These are phyloP conservation scores for Pisolithus microcarpus DNA, from an alignment of 768 basidiomycete genomes.

Conservation along the genomic window DNA sequence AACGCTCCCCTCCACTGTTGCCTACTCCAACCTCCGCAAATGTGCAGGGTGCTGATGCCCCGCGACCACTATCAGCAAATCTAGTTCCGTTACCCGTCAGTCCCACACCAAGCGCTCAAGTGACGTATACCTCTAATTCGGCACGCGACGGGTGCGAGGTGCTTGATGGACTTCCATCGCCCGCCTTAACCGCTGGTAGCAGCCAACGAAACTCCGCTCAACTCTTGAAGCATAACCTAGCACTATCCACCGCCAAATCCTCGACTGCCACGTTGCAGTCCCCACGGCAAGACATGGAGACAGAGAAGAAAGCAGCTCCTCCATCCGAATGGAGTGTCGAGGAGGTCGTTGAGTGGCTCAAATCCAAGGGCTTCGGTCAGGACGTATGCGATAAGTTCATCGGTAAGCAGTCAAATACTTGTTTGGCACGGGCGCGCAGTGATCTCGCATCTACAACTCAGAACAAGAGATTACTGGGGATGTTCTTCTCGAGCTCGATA, in stretches of 20 bases:
- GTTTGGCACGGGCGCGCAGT: neutral
- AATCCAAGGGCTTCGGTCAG: slow-evolving; percentile 76
- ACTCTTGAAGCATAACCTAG: slow-evolving; percentile 39
- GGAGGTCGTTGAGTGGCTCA: slow-evolving; percentile 86
- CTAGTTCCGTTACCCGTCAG: slow-evolving; percentile 18
- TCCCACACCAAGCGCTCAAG: slow-evolving; percentile 14
- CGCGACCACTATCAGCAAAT: slow-evolving; percentile 15
- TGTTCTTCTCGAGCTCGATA: slow-evolving; percentile 89
- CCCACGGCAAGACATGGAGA: slow-evolving; percentile 12
- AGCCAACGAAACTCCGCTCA: slow-evolving; percentile 20
- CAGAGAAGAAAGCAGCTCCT: slow-evolving; percentile 31
- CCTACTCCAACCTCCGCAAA: slow-evolving; percentile 24
- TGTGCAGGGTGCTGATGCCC: slow-evolving; percentile 16
- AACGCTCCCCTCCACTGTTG: slow-evolving; percentile 16
- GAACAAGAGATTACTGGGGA: slow-evolving; percentile 99
- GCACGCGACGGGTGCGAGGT: slow-evolving; percentile 17
- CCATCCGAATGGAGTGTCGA: slow-evolving; percentile 80
- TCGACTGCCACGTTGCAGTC: slow-evolving; percentile 18
- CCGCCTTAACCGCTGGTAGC: slow-evolving; percentile 20
- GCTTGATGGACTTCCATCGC: slow-evolving; percentile 25
- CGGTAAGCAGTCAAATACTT: slow-evolving; percentile 43
- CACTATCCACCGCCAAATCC: slow-evolving; percentile 22
- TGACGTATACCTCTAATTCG: neutral
- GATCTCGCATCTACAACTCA: slow-evolving; percentile 22
- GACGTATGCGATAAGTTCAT: slow-evolving; percentile 79